Conservation (phyloP, 2,329 filamentous ascomycete genomes). For the Cercospora sesami region DNA sequence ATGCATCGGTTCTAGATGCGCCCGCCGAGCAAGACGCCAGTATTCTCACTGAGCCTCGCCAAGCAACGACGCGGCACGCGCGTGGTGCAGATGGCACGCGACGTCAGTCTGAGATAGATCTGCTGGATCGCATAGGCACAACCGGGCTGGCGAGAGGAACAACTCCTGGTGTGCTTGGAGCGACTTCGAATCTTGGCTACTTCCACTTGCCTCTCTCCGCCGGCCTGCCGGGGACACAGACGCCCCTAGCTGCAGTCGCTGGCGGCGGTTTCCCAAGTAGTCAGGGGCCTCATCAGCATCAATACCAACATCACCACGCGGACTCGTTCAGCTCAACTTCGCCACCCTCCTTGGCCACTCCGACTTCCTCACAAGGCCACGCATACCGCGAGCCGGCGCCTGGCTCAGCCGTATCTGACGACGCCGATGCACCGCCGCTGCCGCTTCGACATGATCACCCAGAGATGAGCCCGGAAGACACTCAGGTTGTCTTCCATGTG, state of each 20-base stretch:
- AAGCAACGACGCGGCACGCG: slow-evolving; percentile 15
- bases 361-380: slow-evolving; percentile 45
- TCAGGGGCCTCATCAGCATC: slow-evolving; percentile 25
- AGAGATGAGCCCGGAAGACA: slow-evolving; percentile 78
- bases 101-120: slow-evolving; percentile 25
- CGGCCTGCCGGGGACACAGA: slow-evolving; percentile 72
- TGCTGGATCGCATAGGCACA: slow-evolving; percentile 31
- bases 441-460: slow-evolving; percentile 58
- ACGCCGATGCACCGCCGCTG: slow-evolving; percentile 30
- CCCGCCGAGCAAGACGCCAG: slow-evolving; percentile 22
- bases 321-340: slow-evolving; percentile 50
- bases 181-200: slow-evolving; percentile 75
- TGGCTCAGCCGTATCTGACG: slow-evolving; percentile 28
- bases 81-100: slow-evolving; percentile 20
- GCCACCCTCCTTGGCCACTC: slow-evolving; percentile 49
- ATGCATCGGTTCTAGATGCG: slow-evolving; percentile 56
- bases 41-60: slow-evolving; percentile 11
- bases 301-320: slow-evolving; percentile 37
- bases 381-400: slow-evolving; percentile 30
- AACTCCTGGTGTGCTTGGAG: slow-evolving; percentile 64
- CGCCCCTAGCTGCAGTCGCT: slow-evolving; percentile 75
- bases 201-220: slow-evolving; percentile 75
- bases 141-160: slow-evolving; percentile 46
- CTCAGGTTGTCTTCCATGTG: slow-evolving; percentile 90
- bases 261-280: slow-evolving; percentile 63